A percentile compares a stretch with the other conserved stretches of the same genome.
Conservation (phyloP, 2,329 filamentous ascomycete species). For the Spiromastix sp. region DNA sequence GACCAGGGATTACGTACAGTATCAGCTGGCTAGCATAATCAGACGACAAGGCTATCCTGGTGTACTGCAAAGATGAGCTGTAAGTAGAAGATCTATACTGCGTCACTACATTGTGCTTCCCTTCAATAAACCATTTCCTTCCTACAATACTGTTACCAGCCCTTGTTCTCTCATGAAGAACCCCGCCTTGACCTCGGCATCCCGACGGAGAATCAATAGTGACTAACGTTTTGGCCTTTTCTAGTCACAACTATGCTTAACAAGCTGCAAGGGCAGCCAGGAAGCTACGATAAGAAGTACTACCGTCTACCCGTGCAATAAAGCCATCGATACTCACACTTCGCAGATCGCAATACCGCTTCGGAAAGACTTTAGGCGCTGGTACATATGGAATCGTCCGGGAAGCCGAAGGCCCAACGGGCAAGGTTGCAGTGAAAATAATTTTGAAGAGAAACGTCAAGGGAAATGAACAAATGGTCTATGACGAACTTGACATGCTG, state of each 20-base stretch:
- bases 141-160: too few relatives aligned
- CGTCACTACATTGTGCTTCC: too few relatives aligned
- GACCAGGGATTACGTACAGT: too few relatives aligned
- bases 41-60: too few relatives aligned
- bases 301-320: constrained; percentile 15
- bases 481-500: constrained; percentile 90
- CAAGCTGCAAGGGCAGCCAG: constrained; percentile 90
- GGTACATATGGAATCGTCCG: constrained; percentile 98
- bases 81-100: too few relatives aligned
- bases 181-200: too few relatives aligned
- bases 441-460: constrained; percentile 99
- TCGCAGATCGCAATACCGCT: constrained; percentile 70
- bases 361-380: constrained; percentile 87
- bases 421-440: constrained; percentile 95
- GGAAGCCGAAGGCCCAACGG: constrained; percentile 74
- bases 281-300: constrained; percentile 98
- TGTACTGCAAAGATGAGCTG: too few relatives aligned
- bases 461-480: constrained; percentile 97
- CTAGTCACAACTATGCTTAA: constrained; percentile 83
- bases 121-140: too few relatives aligned
- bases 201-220: too few relatives aligned
- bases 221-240: constrained; percentile 1
- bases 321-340: constrained; percentile 1
- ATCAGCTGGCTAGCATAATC: too few relatives aligned
- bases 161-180: too few relatives aligned